phyloP scores from a whole-genome alignment of 2,329 filamentous ascomycete genomes.

The Colletotrichum somersetense region DNA sequence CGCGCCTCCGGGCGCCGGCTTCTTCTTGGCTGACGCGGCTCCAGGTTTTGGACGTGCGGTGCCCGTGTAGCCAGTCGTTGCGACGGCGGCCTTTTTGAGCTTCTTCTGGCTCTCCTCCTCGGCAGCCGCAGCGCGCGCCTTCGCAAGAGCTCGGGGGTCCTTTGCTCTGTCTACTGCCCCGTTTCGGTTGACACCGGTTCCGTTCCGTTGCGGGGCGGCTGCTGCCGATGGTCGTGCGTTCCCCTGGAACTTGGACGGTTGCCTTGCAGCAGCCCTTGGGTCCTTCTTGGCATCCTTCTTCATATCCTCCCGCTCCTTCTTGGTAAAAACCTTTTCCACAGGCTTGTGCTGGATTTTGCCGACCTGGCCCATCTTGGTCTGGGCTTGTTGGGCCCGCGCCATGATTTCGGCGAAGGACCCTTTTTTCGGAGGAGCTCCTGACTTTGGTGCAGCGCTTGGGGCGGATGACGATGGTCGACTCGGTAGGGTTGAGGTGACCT shows the following conservation, averaged over 20 bases:
- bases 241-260: slow-evolving; percentile 32
- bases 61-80: slow-evolving; percentile 75
- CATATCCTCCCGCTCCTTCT: slow-evolving; percentile 63
- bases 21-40: slow-evolving; percentile 51
- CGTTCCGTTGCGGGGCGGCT: slow-evolving; percentile 17
- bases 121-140: slow-evolving; percentile 32
- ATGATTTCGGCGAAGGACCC: slow-evolving; percentile 82
- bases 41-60: slow-evolving; percentile 71
- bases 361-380: slow-evolving; percentile 70
- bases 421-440: slow-evolving; percentile 70
- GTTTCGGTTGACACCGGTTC: slow-evolving; percentile 43
- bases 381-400: slow-evolving; percentile 76
- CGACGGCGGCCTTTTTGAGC: slow-evolving; percentile 70
- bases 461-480: slow-evolving; percentile 51
- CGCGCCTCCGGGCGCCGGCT: slow-evolving; percentile 55
- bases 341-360: slow-evolving; percentile 83
- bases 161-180: slow-evolving; percentile 31
- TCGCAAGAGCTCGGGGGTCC: slow-evolving; percentile 45
- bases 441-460: slow-evolving; percentile 57
- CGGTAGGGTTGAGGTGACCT: slow-evolving; percentile 21
- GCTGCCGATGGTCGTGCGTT: slow-evolving; percentile 21
- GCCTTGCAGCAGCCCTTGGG: slow-evolving; percentile 18
- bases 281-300: slow-evolving; percentile 58
- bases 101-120: slow-evolving; percentile 65
- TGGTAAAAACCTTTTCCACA: slow-evolving; percentile 72